Conservation (phyloP, 2,329 filamentous ascomycete genomes). For the Cladosporium sp. region DNA sequence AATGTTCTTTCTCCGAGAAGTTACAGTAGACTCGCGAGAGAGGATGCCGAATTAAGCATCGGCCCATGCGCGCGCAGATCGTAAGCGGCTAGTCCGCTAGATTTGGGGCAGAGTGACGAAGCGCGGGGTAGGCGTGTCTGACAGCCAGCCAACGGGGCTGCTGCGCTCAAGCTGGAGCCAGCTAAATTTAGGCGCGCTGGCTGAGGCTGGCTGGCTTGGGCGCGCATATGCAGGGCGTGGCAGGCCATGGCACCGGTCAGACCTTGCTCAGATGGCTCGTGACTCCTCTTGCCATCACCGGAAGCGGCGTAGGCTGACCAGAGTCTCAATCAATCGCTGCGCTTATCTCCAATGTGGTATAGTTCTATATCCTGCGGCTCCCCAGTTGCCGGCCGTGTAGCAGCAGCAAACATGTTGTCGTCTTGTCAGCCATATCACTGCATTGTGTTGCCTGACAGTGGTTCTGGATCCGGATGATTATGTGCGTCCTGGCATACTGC, state of each 20-base stretch:
- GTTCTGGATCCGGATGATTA: background rate
- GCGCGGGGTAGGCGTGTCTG: background rate
- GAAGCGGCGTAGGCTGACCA: constrained; percentile 6
- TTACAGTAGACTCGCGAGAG: background rate
- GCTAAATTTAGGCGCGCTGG: background rate
- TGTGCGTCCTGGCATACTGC: background rate
- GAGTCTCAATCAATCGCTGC: constrained; percentile 1
- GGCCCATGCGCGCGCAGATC: background rate
- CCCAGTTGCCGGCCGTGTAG: background rate
- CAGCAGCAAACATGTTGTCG: background rate
- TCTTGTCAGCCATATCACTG: background rate
- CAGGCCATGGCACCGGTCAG: background rate
- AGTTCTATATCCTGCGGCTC: background rate
- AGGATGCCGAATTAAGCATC: constrained; percentile 8
- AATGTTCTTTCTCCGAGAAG: background rate
- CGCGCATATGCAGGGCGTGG: background rate
- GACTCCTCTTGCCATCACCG: background rate
- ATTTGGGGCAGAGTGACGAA: background rate
- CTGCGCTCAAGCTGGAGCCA: too few species aligned
- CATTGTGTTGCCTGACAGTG: background rate
- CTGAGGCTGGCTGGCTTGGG: background rate
- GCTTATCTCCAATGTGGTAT: constrained; percentile 1
- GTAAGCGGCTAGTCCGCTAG: background rate
- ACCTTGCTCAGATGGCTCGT: background rate
- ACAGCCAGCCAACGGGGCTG: background rate